Conservation (phyloP, 2,329 filamentous ascomycete species). For the Colletotrichum siamense region DNA sequence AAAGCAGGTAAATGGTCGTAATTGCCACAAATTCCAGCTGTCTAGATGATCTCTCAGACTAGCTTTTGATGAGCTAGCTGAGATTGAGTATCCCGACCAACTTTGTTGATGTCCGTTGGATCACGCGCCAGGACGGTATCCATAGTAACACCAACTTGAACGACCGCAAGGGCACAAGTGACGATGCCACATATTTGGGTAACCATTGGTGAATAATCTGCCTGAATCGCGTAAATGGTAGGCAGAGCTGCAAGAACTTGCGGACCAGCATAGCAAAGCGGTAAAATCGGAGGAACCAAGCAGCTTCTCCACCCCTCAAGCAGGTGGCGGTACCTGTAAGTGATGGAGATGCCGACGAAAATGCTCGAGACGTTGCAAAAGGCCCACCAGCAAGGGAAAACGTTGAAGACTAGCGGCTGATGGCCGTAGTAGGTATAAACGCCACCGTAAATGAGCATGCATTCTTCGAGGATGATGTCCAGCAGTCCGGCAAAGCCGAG, state of each 20-base stretch:
- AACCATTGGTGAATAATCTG: neutral
- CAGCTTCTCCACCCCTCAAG: neutral
- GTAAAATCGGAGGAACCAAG: neutral
- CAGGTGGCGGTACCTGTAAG: neutral
- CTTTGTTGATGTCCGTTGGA: neutral
- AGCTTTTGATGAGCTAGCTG: neutral
- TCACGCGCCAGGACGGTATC: neutral
- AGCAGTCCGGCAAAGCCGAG: neutral
- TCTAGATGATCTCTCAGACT: neutral
- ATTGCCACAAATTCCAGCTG: too few species aligned
- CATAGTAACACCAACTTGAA: neutral
- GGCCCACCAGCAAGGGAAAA: conserved; percentile 2
- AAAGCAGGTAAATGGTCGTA: too few species aligned
- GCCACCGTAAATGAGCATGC: neutral
- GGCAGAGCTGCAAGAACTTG: neutral
- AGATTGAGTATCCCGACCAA: neutral
- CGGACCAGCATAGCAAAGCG: neutral
- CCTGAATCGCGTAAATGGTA: neutral
- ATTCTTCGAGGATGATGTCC: conserved; percentile 2
- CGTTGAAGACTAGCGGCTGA: neutral
- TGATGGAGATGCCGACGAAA: neutral
- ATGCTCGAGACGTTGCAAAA: conserved; percentile 9
- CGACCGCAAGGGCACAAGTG: neutral
- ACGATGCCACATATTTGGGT: neutral
- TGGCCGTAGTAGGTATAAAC: conserved; percentile 1